Base-by-base conservation (phyloP, 345 rosid genomes). In the Euphorbia tirucalli region DNA sequence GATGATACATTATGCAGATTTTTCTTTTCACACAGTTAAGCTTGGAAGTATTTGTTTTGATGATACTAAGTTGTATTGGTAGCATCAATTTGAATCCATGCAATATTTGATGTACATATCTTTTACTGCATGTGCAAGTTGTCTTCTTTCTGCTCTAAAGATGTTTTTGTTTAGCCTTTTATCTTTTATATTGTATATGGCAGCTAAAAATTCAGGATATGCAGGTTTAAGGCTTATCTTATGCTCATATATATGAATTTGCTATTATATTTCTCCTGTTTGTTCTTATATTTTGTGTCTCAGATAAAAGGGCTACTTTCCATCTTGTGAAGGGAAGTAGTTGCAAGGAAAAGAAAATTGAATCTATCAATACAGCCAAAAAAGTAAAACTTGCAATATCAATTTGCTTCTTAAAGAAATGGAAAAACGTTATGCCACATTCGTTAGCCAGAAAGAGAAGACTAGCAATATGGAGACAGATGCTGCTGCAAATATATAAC, bases 261-360 rank as follows among this genome's bases (percentile, higher is more conserved):
- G n/a, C 0, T 24, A 7, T 39, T 43, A 8, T 5, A 35, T 50
- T 63, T 22, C 25, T 11, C 19, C 27, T 56, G 22, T 14, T 55
- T 63, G 44, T 44, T 69, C 61, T 44, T 21, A 9, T 63, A 11
- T 14, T n/a, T 25, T 11, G 22, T 52, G 27, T 31, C 9, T 13
- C 27, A 69, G 70, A 63, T 28, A n/a, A 30, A 70, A 46, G 69
- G 49, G 30, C 70, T 69, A 55, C 28, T 58, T 10, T 43, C 44
- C 46, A 9, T 11, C 16, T 18, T 46, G 39, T 11, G 11, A 65
- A 65, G 10, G 24, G 25, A 15, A 31, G 61, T 25, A 14, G 39
- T 32, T 61, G 8, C 28, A 62, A n/a, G 37, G 61, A 48, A 52
- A 46, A 22, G 37, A 55, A 62, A 50, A 49, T 5, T 22, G 7